phyloP scores from a whole-genome alignment of 306 rosid genomes.

The Glycine soja region DNA sequence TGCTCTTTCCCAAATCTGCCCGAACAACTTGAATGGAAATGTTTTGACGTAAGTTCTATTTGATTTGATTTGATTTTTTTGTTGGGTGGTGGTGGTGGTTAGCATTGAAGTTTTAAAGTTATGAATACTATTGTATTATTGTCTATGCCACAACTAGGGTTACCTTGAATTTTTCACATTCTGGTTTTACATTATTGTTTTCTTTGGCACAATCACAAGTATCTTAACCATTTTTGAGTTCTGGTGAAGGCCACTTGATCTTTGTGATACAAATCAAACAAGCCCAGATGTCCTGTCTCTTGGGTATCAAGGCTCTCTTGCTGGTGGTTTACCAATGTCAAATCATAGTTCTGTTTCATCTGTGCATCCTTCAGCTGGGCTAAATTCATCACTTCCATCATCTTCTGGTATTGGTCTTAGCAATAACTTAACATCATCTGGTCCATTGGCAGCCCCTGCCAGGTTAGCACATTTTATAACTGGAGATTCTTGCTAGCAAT shows the following conservation, averaged over 20 bases:
- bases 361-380: constrained; percentile 69
- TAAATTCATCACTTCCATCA: constrained; percentile 72
- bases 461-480: constrained; percentile 63
- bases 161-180: constrained; percentile 24
- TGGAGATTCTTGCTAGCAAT: constrained; percentile 17
- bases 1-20: constrained; percentile 74
- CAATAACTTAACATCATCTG: constrained; percentile 72
- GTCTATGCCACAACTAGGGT: constrained; percentile 27
- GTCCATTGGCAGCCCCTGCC: constrained; percentile 57
- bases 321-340: constrained; percentile 71
- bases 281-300: constrained; percentile 66
- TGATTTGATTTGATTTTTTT: neutral
- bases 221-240: constrained; percentile 45
- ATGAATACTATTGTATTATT: constrained; percentile 20
- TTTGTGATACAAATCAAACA: constrained; percentile 77
- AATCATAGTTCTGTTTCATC: constrained; percentile 74
- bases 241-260: constrained; percentile 93
- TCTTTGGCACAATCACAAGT: constrained; percentile 17
- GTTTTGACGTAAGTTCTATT: constrained; percentile 79
- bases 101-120: neutral
- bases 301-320: constrained; percentile 82
- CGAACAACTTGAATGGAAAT: constrained; percentile 78
- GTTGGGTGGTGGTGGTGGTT: neutral
- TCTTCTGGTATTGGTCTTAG: constrained; percentile 77
- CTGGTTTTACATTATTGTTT: constrained; percentile 16